These are phyloP conservation scores for Ascochyta rabiei DNA, from an alignment of 2,329 filamentous ascomycete genomes.

Conservation along the genomic window DNA sequence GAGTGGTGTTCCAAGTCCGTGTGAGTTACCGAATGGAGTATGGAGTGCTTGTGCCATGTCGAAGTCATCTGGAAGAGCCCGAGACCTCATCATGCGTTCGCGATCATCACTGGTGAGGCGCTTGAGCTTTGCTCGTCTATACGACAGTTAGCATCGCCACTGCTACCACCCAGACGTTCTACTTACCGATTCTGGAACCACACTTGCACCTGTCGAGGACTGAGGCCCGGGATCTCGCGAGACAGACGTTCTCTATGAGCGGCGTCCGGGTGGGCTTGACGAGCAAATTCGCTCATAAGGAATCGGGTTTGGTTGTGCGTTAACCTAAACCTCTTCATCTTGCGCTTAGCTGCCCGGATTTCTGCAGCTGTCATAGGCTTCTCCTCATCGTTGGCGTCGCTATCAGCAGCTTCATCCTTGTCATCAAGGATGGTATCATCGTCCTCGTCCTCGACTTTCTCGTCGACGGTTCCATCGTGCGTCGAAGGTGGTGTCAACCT, in stretches of 20 bases:
- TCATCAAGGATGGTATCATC: constrained; percentile 50
- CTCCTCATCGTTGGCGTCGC: constrained; percentile 38
- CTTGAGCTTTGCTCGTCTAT: constrained; percentile 66
- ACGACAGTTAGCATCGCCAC: constrained; percentile 19
- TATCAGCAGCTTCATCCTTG: constrained; percentile 44
- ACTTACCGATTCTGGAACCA: constrained; percentile 97
- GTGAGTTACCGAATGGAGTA: constrained; percentile 56
- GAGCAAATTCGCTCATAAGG: constrained; percentile 94
- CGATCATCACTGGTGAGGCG: constrained; percentile 65
- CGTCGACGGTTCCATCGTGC: constrained; percentile 42
- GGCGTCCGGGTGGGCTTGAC: constrained; percentile 92
- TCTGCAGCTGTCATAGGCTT: constrained; percentile 55
- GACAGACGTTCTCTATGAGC: constrained; percentile 87
- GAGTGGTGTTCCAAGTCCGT: constrained; percentile 56
- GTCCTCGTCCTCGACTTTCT: constrained; percentile 47
- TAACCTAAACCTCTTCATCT: constrained; percentile 81
- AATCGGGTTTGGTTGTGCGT: constrained; percentile 98
- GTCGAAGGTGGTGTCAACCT: constrained; percentile 54
- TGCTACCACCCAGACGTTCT: background rate
- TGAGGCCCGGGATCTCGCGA: constrained; percentile 87
- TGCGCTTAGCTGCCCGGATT: constrained; percentile 56
- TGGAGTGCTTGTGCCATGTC: constrained; percentile 66
- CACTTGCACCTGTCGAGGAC: constrained; percentile 91
- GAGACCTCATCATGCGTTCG: constrained; percentile 65
- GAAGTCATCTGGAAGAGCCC: constrained; percentile 65